phyloP scores from a whole-genome alignment of 1,284 basidiomycete genomes.

The Vanrija humicola region DNA sequence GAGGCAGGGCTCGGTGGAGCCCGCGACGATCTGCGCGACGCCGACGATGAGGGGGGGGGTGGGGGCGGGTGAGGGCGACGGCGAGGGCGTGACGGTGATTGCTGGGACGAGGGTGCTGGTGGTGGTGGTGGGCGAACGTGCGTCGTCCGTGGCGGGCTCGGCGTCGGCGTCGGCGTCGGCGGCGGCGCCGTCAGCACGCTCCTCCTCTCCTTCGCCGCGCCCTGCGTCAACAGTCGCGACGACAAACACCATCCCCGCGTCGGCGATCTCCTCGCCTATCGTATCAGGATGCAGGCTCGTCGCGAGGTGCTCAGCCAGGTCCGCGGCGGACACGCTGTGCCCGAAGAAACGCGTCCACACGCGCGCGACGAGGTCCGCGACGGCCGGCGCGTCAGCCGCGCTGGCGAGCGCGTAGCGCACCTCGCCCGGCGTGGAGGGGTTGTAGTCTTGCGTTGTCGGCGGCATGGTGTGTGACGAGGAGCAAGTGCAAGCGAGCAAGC shows the following conservation, averaged over 20 bases:
- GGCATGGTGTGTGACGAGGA: no score
- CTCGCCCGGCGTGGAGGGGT: not conserved
- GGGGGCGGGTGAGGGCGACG: not conserved
- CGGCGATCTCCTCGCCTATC: constrained; percentile 13
- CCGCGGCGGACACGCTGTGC: constrained; percentile 16
- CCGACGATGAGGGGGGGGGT: constrained; percentile 5
- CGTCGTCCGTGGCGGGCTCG: not conserved
- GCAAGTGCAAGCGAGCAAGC: no score
- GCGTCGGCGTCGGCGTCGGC: no score
- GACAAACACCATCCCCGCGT: constrained; percentile 7
- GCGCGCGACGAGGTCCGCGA: constrained; percentile 18
- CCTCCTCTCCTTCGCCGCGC: no score
- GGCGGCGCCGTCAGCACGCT: no score
- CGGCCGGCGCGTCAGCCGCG: constrained; percentile 10
- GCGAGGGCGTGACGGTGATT: no score
- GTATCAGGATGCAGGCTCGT: constrained; percentile 5
- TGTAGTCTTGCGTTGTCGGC: no score
- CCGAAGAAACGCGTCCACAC: constrained; percentile 26
- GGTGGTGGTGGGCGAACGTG: not conserved
- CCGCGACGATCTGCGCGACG: constrained; percentile 17
- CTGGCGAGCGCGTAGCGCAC: constrained; percentile 13
- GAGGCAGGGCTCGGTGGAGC: constrained; percentile 11
- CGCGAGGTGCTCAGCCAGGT: constrained; percentile 18
- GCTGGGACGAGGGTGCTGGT: no score
- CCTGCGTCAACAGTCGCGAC: constrained; percentile 2